Evolutionary conservation across 73 alveolate genomes (phyloP).

Genomic region (Vitrella brassicaformis): DNA sequence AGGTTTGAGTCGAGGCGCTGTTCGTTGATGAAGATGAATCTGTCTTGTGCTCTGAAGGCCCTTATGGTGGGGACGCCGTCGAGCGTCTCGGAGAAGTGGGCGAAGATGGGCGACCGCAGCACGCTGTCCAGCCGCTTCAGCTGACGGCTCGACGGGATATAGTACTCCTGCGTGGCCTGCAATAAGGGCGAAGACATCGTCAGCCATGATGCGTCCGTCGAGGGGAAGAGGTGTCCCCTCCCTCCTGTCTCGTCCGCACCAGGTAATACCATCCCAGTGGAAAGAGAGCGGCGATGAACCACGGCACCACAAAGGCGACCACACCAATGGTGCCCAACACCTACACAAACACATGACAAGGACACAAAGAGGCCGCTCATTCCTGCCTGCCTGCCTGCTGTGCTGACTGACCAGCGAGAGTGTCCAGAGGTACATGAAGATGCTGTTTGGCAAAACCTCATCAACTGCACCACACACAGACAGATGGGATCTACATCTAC

Average conservation of each 20-base stretch:
- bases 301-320: constrained; percentile 16
- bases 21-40: constrained; percentile 6
- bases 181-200: too few species aligned
- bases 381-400: too few species aligned
- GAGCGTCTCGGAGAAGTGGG: constrained; percentile 69
- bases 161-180: constrained; percentile 12
- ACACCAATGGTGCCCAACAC: constrained; percentile 11
- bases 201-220: too few species aligned
- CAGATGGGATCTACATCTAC: too few species aligned
- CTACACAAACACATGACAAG: too few species aligned
- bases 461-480: too few species aligned
- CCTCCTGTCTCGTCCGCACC: too few species aligned
- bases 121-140: constrained; percentile 26
- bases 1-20: too few species aligned
- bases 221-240: too few species aligned
- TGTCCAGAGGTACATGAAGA: constrained; percentile 9
- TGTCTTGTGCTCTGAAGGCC: constrained; percentile 59
- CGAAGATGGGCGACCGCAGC: constrained; percentile 59
- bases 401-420: constrained; percentile 3
- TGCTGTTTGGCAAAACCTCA: constrained; percentile 15
- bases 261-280: constrained; percentile 12
- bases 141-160: constrained; percentile 24
- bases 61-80: constrained; percentile 70
- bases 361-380: too few species aligned
- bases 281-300: constrained; percentile 13